These are phyloP conservation scores for Haematococcus lacustris DNA, from an alignment of 139 green algal genomes.

Conservation along the genomic window DNA sequence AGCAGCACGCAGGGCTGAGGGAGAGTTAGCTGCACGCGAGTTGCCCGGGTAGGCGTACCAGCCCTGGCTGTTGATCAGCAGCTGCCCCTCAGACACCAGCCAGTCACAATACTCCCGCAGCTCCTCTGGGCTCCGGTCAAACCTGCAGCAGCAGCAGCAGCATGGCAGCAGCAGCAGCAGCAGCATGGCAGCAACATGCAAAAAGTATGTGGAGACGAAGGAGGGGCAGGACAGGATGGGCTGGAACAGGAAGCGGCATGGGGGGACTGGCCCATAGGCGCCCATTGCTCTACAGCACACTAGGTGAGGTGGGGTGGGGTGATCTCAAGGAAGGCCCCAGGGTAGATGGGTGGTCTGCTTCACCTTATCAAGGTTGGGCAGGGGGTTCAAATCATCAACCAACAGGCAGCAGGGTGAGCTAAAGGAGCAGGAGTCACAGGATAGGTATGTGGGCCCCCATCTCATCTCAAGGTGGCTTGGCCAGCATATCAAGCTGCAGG, in stretches of 20 bases:
- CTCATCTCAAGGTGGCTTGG: not conserved
- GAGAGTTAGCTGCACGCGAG: too few species aligned
- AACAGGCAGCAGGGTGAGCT: not conserved
- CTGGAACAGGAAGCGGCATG: not conserved
- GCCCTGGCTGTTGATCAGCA: not conserved
- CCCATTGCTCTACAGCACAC: not conserved
- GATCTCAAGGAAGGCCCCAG: not conserved
- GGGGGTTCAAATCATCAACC: too few species aligned
- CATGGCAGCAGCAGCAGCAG: too few species aligned
- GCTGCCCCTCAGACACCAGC: not conserved
- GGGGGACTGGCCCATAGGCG: not conserved
- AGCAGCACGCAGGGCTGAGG: too few species aligned
- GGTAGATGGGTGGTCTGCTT: too few species aligned
- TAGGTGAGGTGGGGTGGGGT: not conserved
- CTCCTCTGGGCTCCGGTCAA: not conserved
- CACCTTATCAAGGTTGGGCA: too few species aligned
- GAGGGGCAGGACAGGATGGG: not conserved
- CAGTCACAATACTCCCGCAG: not conserved
- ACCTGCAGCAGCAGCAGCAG: too few species aligned
- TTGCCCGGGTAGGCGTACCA: not conserved
- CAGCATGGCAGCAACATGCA: not conserved
- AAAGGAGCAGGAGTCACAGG: not conserved
- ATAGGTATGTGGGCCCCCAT: not conserved
- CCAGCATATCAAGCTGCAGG: not conserved
- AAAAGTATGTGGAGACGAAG: not conserved